Percentiles rank a stretch among this genome's conserved stretches.
These are phyloP conservation scores for Chrysanthemum seticuspe DNA, from an alignment of 129 eudicot species.

Conservation along the genomic window DNA sequence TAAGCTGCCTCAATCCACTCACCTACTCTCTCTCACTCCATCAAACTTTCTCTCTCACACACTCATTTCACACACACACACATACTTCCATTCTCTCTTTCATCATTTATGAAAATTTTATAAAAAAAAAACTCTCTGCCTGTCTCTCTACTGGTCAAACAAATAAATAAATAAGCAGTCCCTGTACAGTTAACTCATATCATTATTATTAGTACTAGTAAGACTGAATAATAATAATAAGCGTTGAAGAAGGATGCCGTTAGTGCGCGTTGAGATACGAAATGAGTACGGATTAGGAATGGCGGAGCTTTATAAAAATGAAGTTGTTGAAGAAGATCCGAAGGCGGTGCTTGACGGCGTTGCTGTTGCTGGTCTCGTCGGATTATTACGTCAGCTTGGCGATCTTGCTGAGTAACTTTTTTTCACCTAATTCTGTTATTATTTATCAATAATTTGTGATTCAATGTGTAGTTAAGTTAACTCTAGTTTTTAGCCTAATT, in stretches of 20 bases:
- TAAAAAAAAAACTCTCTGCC: too few relatives aligned
- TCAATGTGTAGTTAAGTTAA: too few relatives aligned
- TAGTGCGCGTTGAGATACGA: constrained; percentile 68
- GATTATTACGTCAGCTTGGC: constrained; percentile 94
- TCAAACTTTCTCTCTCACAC: constrained; percentile 20
- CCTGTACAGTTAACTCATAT: constrained; percentile 1
- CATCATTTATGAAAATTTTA: constrained; percentile 32
- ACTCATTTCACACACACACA: constrained; percentile 18
- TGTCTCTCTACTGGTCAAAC: neutral
- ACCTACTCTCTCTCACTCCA: constrained; percentile 42
- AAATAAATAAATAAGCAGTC: neutral
- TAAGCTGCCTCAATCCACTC: constrained; percentile 65
- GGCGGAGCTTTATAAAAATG: constrained; percentile 64
- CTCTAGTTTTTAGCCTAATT: too few relatives aligned
- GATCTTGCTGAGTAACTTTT: constrained; percentile 78
- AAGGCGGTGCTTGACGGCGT: constrained; percentile 91
- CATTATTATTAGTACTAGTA: too few relatives aligned
- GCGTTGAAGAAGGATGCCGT: constrained; percentile 51
- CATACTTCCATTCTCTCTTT: constrained; percentile 24
- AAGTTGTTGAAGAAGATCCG: constrained; percentile 69
- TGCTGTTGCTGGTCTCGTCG: constrained; percentile 94
- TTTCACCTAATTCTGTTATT: neutral
- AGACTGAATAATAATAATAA: too few relatives aligned
- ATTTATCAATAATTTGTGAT: neutral
- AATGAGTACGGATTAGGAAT: constrained; percentile 85